Conservation (phyloP, 352 stramenopile species). For the Globisporangium paddicum region DNA sequence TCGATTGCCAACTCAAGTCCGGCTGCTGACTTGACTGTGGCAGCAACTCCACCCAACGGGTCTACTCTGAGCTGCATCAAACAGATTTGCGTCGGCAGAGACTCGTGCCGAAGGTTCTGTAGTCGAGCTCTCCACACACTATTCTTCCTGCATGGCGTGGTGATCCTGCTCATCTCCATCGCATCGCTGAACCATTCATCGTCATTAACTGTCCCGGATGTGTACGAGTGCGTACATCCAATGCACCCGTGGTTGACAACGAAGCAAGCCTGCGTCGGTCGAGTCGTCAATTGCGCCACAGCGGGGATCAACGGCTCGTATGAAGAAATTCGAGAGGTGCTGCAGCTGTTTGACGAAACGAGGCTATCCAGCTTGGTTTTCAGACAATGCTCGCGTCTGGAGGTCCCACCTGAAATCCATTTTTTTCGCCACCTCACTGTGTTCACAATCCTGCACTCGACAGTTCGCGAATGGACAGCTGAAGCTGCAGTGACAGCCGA, state of each 20-base stretch:
- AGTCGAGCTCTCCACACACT: background rate
- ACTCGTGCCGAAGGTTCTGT: background rate
- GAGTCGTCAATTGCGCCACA: background rate
- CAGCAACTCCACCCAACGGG: background rate
- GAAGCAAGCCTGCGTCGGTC: background rate
- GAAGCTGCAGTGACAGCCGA: background rate
- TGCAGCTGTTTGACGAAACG: background rate
- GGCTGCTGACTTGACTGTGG: background rate
- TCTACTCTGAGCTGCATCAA: background rate
- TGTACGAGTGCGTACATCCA: slow-evolving; percentile 1
- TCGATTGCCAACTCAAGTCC: background rate
- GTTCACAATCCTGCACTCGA: background rate
- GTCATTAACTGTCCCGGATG: background rate
- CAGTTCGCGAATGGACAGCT: background rate
- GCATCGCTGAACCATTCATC: background rate
- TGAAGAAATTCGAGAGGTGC: background rate
- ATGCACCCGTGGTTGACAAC: slow-evolving; percentile 7
- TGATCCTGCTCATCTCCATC: too few relatives aligned
- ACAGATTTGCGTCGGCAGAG: background rate
- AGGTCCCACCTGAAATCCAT: background rate
- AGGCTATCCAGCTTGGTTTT: slow-evolving; percentile 1
- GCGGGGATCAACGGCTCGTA: background rate
- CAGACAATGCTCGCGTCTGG: background rate
- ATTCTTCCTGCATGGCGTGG: too few relatives aligned
- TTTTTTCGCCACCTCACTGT: background rate